These are phyloP conservation scores for Botrytis fabae DNA, from an alignment of 2,329 filamentous ascomycete species.

Conservation along the genomic window DNA sequence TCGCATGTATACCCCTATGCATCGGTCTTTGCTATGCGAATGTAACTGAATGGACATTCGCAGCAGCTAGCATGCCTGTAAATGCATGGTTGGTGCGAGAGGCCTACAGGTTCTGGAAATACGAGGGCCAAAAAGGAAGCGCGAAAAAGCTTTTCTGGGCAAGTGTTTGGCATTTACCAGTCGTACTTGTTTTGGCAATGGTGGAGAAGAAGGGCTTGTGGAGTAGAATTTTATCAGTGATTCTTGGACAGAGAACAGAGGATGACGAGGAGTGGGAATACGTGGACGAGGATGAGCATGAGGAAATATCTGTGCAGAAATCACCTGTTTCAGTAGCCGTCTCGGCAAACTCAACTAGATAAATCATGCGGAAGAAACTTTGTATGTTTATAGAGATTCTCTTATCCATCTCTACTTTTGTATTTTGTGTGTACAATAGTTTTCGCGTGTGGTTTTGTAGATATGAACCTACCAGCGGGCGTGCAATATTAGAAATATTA, in stretches of 20 bases:
- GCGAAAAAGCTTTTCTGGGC: slow-evolving; percentile 93
- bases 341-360: background rate
- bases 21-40: slow-evolving; percentile 74
- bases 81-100: slow-evolving; percentile 85
- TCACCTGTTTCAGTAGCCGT: background rate
- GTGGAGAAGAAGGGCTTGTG: slow-evolving; percentile 92
- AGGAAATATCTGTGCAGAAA: slow-evolving; percentile 8
- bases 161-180: slow-evolving; percentile 93
- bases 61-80: slow-evolving; percentile 74
- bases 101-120: slow-evolving; percentile 77
- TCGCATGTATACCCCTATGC: slow-evolving; percentile 85
- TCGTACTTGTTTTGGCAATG: slow-evolving; percentile 84
- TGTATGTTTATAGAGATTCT: background rate
- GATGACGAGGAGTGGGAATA: slow-evolving; percentile 55
- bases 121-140: slow-evolving; percentile 74
- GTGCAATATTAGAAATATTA: background rate
- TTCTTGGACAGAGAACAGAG: slow-evolving; percentile 59
- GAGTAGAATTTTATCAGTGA: slow-evolving; percentile 73
- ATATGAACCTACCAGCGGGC: background rate
- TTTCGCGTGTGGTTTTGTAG: background rate
- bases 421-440: background rate
- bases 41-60: slow-evolving; percentile 84
- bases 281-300: slow-evolving; percentile 42
- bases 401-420: background rate
- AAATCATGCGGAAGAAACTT: background rate